These are phyloP conservation scores for Starmera stellimalicola DNA, from an alignment of 1,139 yeast species.

Conservation along the genomic window DNA sequence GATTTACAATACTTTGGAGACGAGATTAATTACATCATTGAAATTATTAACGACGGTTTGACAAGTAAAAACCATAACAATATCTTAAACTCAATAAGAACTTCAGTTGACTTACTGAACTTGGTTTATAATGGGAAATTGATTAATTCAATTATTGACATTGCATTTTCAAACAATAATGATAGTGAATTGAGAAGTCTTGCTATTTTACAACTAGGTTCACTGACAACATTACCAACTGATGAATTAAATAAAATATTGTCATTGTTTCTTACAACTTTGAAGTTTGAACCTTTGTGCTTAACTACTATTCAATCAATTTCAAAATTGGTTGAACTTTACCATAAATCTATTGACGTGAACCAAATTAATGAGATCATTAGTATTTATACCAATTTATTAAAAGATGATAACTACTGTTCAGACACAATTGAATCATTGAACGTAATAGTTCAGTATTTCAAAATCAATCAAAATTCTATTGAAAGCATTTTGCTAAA, in stretches of 20 bases:
- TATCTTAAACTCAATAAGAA: slow-evolving; percentile 39
- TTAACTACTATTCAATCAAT: slow-evolving; percentile 27
- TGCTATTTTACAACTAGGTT: slow-evolving; percentile 16
- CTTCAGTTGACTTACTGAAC: slow-evolving; percentile 29
- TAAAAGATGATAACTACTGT: slow-evolving; percentile 7
- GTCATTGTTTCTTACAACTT: slow-evolving; percentile 18
- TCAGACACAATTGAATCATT: slow-evolving; percentile 15
- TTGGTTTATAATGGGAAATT: slow-evolving; percentile 14
- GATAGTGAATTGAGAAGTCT: slow-evolving; percentile 19
- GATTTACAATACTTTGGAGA: slow-evolving; percentile 20
- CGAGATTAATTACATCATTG: slow-evolving; percentile 22
- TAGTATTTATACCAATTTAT: slow-evolving; percentile 7
- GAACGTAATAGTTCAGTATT: slow-evolving; percentile 10
- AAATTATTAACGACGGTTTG: slow-evolving; percentile 35
- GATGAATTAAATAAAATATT: slow-evolving; percentile 16
- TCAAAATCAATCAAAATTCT: slow-evolving; percentile 9
- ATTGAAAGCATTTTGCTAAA: slow-evolving; percentile 11
- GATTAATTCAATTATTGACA: slow-evolving; percentile 16
- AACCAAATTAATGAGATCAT: slow-evolving; percentile 11
- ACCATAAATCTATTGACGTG: slow-evolving; percentile 8
- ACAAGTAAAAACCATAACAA: slow-evolving; percentile 39
- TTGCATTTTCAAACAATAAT: slow-evolving; percentile 15
- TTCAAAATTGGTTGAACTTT: slow-evolving; percentile 18
- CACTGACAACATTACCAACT: slow-evolving; percentile 13
- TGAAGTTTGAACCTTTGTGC: slow-evolving; percentile 30